These are phyloP conservation scores for Ganoderma meredithae DNA, from an alignment of 1,284 basidiomycete genomes.

Conservation along the genomic window DNA sequence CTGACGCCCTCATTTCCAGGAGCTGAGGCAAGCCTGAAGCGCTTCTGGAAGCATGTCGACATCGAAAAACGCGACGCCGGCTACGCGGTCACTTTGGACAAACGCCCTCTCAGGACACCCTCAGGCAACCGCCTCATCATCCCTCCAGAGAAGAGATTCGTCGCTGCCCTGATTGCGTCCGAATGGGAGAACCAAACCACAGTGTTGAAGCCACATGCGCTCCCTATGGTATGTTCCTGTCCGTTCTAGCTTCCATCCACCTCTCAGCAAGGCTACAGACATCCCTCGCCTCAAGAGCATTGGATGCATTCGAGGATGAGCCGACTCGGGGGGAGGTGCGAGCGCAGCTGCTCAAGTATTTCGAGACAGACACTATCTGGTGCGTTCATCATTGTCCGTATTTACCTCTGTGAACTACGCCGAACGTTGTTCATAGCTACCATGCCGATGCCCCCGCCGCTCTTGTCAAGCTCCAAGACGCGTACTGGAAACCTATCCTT, in stretches of 20 bases:
- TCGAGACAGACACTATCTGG: slow-evolving; percentile 98
- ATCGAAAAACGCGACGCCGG: slow-evolving; percentile 68
- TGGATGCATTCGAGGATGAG: slow-evolving; percentile 79
- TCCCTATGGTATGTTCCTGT: slow-evolving; percentile 79
- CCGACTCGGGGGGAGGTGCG: slow-evolving; percentile 70
- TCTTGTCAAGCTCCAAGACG: slow-evolving; percentile 83
- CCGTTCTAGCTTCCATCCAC: slow-evolving; percentile 2
- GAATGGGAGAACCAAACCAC: slow-evolving; percentile 97
- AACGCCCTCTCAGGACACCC: slow-evolving; percentile 88
- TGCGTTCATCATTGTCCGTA: slow-evolving; percentile 40
- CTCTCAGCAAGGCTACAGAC: slow-evolving; percentile 61
- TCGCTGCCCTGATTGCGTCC: slow-evolving; percentile 88
- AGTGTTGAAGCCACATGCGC: slow-evolving; percentile 87
- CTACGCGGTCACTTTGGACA: slow-evolving; percentile 83
- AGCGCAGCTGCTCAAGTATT: slow-evolving; percentile 81
- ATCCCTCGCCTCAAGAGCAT: slow-evolving; percentile 86
- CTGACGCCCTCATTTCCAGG: slow-evolving; percentile 53
- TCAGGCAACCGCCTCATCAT: slow-evolving; percentile 78
- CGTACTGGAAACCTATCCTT: slow-evolving; percentile 91
- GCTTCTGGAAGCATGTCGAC: slow-evolving; percentile 92
- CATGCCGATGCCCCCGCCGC: slow-evolving; percentile 80
- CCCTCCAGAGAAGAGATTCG: slow-evolving; percentile 73
- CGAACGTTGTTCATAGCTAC: slow-evolving; percentile 64
- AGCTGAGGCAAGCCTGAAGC: slow-evolving; percentile 83
- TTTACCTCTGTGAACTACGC: background rate